phyloP scores from a whole-genome alignment of 257 asterid genomes.

The Coffea eugenioides region DNA sequence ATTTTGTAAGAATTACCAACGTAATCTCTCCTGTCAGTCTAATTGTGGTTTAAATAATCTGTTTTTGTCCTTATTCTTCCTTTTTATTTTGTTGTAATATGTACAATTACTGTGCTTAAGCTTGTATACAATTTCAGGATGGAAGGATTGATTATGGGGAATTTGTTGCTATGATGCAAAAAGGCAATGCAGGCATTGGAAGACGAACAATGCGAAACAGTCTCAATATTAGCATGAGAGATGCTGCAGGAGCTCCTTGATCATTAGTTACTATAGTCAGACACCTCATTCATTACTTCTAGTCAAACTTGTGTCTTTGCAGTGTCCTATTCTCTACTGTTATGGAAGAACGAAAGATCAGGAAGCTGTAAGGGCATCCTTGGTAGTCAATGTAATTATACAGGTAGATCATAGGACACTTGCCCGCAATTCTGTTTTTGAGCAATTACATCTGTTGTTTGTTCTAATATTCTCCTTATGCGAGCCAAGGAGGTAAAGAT shows the following conservation, averaged over 20 bases:
- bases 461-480: background rate
- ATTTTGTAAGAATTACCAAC: background rate
- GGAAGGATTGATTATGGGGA: conserved; percentile 53
- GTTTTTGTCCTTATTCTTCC: background rate
- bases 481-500: conserved; percentile 3
- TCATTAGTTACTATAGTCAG: background rate
- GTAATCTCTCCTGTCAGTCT: background rate
- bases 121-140: conserved; percentile 30
- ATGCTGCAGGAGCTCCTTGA: conserved; percentile 37
- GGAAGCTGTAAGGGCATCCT: conserved; percentile 1
- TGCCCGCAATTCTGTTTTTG: background rate
- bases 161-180: conserved; percentile 57
- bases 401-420: background rate
- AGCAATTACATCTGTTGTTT: conserved; percentile 4
- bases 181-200: conserved; percentile 50
- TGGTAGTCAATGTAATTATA: background rate
- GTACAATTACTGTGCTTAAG: background rate
- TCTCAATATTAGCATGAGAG: conserved; percentile 50
- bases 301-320: background rate
- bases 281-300: background rate
- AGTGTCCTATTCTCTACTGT: conserved; percentile 1
- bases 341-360: background rate
- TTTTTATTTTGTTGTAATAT: background rate
- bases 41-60: background rate
- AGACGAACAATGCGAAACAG: conserved; percentile 53